Base-by-base conservation (phyloP, 1,284 basidiomycete genomes). In the Cutaneotrichosporon dermatis region DNA sequence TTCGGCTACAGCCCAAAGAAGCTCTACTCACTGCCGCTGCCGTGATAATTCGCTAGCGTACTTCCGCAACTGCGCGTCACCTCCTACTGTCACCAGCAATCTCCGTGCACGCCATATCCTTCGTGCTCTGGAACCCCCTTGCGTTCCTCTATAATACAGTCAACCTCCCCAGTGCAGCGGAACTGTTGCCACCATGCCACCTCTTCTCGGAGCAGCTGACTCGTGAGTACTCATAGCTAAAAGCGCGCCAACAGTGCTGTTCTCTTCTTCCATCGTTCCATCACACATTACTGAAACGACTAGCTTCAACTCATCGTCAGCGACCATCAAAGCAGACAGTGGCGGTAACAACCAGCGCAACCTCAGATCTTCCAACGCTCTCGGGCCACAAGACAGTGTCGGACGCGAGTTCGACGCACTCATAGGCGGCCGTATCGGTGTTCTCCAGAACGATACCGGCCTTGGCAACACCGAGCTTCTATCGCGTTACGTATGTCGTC, bases 121-220 rank as follows among this genome's bases (percentile, higher is more conserved):
- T 25, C 25, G 25, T 25, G 25, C 25, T 25, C 25, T 25, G 25
- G 25, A 25, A 25, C 25, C 25, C 25, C 25, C 25, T 25, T 25
- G 25, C 25, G 25, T 25, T 25, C 25, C 25, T 25, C 25, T 25
- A 25, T 25, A 25, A 40, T 44, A 25, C 16, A 35, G 90, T 67
- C 77, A 91, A 69, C 78, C 90, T 15, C 88, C 88, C 40, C 9
- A 16, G 25, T 15, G 10, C 15, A 25, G 25, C 15, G 25, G 25
- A 46, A 33, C 35, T 15, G 13, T 54, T 25, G 37, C 42, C 51
- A 55, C 50, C 49, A 63, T 63, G 62, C 42, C 62, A 6, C 57
- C 59, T 15, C 59, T 58, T 25, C 62, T 63, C 16, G 56, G 59
- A 12, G 34, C 62, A 10, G 59, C 59, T 7, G 62, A 63, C 51